Conservation (phyloP, 129 eudicot genomes). For the Centaurea solstitialis region DNA sequence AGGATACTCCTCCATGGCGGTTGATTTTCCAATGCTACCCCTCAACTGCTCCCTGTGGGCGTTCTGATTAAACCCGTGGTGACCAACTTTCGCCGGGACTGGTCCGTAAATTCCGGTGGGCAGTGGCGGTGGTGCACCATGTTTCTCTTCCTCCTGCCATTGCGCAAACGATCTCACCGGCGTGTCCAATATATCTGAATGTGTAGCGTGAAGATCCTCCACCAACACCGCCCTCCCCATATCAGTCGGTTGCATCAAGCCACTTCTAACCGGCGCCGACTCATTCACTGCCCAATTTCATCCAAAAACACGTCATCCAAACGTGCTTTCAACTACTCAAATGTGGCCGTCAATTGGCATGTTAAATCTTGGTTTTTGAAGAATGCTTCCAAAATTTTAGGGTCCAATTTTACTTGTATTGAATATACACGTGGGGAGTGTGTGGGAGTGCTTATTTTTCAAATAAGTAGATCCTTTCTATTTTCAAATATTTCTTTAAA, state of each 20-base stretch:
- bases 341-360: too few relatives aligned
- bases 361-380: too few relatives aligned
- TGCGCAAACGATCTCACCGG: conserved; percentile 31
- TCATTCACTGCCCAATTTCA: conserved; percentile 42
- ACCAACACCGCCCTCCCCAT: conserved; percentile 31
- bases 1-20: conserved; percentile 36
- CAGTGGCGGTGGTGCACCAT: conserved; percentile 28
- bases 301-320: background rate
- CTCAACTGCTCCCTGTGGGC: background rate
- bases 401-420: too few relatives aligned
- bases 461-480: too few relatives aligned
- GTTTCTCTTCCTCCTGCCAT: conserved; percentile 39
- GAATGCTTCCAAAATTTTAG: too few relatives aligned
- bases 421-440: too few relatives aligned
- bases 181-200: conserved; percentile 25
- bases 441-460: too few relatives aligned
- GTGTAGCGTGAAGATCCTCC: conserved; percentile 35
- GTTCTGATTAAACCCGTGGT: background rate
- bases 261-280: conserved; percentile 33
- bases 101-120: conserved; percentile 27
- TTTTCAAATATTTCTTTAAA: too few relatives aligned
- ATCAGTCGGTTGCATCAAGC: conserved; percentile 10
- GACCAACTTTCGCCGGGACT: background rate
- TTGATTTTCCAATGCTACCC: conserved; percentile 9
- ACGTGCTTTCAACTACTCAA: background rate